Evolutionary conservation across 306 rosid genomes (phyloP), one percentile per base, ranked within the genome.

Genomic region (Lablab purpureus): DNA sequence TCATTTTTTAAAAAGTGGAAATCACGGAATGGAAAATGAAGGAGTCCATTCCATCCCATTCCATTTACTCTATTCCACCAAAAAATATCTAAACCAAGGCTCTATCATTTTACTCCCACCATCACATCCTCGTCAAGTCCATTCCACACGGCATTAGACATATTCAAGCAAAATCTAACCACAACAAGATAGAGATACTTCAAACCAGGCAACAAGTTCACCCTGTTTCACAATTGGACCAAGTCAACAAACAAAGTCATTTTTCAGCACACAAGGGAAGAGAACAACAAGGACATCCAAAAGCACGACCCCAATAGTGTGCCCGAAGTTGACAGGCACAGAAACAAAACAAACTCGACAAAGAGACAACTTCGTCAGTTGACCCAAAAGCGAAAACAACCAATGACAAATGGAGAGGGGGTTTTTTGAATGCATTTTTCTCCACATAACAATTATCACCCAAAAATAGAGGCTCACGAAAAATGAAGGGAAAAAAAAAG

Each of bases 251-350:
- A 30, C 30, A 13, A 60, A 28, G 45, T 41, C 21, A 12, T 13
- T 73, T 59, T 60, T 36, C 67, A 73, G 30, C 66, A 71, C 56
- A 67, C 40, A 12, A 23, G 69, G 63, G n/a, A 19, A 4, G 40
- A 65, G 13, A 40, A 10, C 12, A 40, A 40, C 6, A 60, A 7
- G 12, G 68, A 41, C 25, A 70, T 18, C 62, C 3, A 77, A 63
- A 63, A 63, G 54, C 67, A 67, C 5, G 52, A 46, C 83, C 82
- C 82, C 62, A 68, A 46, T 11, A 15, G 5, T 23, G n/a, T 36
- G 23, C 54, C 43, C 63, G 36, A 67, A 19, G 37, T 50, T 67
- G 50, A 21, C 58, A 73, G 62, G 55, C 54, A 51, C 45, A 28
- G n/a, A n/a, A 40, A 59, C n/a, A 79, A 49, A 74, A 41, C 65